Percentiles rank a stretch among this genome's conserved stretches.
phyloP scores from a whole-genome alignment of 2,329 filamentous ascomycete genomes.

The Tolypocladium pustulatum region DNA sequence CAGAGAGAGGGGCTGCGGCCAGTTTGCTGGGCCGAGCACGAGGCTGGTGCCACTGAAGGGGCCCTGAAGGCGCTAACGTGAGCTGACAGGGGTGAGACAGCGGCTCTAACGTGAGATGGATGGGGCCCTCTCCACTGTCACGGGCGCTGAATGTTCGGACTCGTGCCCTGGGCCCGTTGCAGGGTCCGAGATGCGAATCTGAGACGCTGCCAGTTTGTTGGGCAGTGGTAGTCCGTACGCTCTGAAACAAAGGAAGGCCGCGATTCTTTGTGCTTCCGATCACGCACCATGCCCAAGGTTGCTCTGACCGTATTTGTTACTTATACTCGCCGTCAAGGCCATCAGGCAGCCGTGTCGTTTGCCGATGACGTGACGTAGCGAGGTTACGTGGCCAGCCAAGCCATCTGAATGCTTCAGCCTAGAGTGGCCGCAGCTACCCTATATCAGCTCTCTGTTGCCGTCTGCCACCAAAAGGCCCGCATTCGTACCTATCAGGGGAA shows the following conservation, averaged over 20 bases:
- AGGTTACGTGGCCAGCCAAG: constrained; percentile 2
- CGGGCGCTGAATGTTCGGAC: not conserved
- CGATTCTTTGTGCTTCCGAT: not conserved
- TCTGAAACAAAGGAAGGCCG: not conserved
- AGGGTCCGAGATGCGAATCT: not conserved
- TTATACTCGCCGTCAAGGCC: not conserved
- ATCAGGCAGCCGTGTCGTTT: not conserved
- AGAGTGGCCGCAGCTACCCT: not conserved
- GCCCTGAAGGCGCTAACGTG: not conserved
- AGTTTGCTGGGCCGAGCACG: not conserved
- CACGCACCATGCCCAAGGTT: not conserved
- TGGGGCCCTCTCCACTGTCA: not conserved
- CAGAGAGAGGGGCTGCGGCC: not conserved
- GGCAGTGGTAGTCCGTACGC: not conserved
- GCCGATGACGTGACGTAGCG: not conserved
- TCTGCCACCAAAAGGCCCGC: not conserved
- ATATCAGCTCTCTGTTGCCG: not conserved
- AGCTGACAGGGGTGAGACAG: not conserved
- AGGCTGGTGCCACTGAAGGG: not conserved
- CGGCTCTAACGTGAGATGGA: not conserved
- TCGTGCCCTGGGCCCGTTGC: not conserved
- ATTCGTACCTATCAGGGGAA: not conserved
- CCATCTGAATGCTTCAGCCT: not conserved
- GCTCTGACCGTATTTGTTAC: not conserved
- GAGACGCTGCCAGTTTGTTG: not conserved